Evolutionary conservation across 345 rosid species (phyloP).

Genomic region (Eucalyptus sideroxylon): DNA sequence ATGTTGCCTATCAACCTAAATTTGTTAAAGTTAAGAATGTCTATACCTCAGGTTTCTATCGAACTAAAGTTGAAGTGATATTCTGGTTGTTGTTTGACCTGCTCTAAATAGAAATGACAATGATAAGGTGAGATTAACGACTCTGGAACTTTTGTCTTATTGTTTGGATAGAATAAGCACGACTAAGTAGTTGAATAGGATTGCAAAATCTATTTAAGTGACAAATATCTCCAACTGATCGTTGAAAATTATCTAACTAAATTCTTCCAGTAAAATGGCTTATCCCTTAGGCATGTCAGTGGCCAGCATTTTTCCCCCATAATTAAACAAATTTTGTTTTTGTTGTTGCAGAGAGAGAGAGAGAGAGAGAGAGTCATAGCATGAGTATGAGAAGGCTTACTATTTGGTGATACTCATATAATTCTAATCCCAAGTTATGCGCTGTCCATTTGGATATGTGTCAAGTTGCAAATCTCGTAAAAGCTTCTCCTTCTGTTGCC

Average conservation of each 20-base stretch:
- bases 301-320: neutral
- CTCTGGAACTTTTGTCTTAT: neutral
- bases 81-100: neutral
- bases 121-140: neutral
- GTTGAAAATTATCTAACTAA: neutral
- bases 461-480: neutral
- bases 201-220: neutral
- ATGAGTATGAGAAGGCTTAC: neutral
- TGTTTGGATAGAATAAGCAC: neutral
- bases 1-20: neutral
- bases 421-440: neutral
- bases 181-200: neutral
- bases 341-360: neutral
- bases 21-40: neutral
- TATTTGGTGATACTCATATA: neutral
- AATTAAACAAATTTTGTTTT: neutral
- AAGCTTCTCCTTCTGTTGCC: neutral
- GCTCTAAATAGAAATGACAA: neutral
- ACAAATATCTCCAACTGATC: neutral
- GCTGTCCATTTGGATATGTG: neutral
- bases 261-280: neutral
- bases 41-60: neutral
- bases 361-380: neutral
- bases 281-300: neutral
- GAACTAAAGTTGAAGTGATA: neutral